A percentile compares a stretch with the other conserved stretches of the same genome.
Conservation (phyloP, 495 filamentous ascomycete species). For the Penicillium angulare region DNA sequence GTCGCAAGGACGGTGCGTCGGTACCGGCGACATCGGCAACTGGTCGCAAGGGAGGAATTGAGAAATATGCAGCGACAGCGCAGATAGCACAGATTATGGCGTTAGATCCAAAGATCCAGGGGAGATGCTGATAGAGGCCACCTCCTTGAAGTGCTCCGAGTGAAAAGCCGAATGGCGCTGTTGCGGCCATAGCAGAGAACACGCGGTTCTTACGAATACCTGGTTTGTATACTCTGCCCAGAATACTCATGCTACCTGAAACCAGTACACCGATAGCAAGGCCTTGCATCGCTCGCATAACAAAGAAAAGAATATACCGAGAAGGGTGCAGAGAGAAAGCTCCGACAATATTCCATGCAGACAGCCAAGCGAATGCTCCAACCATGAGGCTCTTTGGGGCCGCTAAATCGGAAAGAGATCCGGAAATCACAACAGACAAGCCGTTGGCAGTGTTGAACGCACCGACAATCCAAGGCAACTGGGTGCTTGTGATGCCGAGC, state of each 20-base stretch:
- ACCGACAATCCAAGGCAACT: constrained; percentile 44
- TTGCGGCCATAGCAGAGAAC: constrained; percentile 29
- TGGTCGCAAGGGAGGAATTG: constrained; percentile 21
- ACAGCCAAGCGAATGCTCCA: constrained; percentile 40
- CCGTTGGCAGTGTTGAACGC: constrained; percentile 42
- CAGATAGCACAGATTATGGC: constrained; percentile 23
- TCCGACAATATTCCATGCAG: constrained; percentile 40
- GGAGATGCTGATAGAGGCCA: constrained; percentile 20
- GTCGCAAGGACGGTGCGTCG: constrained; percentile 19
- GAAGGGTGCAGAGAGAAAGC: constrained; percentile 36
- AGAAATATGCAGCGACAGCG: constrained; percentile 18
- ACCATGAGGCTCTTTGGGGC: constrained; percentile 42
- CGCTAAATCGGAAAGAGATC: constrained; percentile 41
- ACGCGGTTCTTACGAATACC: constrained; percentile 30
- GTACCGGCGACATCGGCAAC: constrained; percentile 21
- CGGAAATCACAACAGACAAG: constrained; percentile 43
- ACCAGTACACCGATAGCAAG: constrained; percentile 28
- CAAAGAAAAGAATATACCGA: constrained; percentile 26
- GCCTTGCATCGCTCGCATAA: constrained; percentile 30
- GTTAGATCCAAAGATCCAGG: constrained; percentile 31
- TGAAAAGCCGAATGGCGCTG: constrained; percentile 25
- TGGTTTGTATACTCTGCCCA: constrained; percentile 30
- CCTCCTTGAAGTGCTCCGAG: constrained; percentile 28
- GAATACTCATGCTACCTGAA: constrained; percentile 29
- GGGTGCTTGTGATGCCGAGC: constrained; percentile 34